Evolutionary conservation across 1,284 basidiomycete genomes (phyloP), one percentile per base, ranked within the genome.

Genomic region (Amylostereum chailletii): DNA sequence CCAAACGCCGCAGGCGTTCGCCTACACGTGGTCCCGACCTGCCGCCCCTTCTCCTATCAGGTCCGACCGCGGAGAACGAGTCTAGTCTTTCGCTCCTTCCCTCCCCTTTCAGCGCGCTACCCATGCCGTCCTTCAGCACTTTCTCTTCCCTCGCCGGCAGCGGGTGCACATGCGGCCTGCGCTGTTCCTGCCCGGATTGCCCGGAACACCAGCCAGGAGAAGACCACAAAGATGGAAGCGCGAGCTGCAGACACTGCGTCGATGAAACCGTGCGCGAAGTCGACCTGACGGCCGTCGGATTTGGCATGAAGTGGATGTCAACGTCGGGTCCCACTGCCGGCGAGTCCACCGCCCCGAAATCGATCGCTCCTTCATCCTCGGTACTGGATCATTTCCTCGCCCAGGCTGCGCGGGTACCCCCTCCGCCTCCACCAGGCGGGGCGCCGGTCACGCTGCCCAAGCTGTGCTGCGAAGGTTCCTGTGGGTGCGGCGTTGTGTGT

Each of bases 121-220:
- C 19, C 11, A 80, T 83, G 60, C 79, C 81, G 38, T 72, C 79
- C 3, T 73, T 82, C 56, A 77, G 73, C 57, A 69, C 68, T 41
- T 71, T 81, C 49, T 66, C 67, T 36, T 75, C 76, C 11, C 62
- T 80, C 4, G 77, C 79, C 1, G 79, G 75, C 34, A 74, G 77
- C 3, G 78, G 79, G 5, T 86, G 83, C 58, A 81, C 79, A 2
- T 86, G 83, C 57, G 83, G 83, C 29, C 61, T 77, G 42, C 64
- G 67, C 38, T 86, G 83, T 57, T 71, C 69, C 27, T 86, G 83
- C 61, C 83, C 81, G 3, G 81, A 79, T 45, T 86, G 83, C 58
- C 58, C 74, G 10, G 70, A 79, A 54, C 83, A 86, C 58, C 76
- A 72, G 72, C 5, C 43, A 29, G 19, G 19, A 32, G 19, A 19